Base-by-base conservation (phyloP, 495 filamentous ascomycete genomes). In the Neurospora discreta region DNA sequence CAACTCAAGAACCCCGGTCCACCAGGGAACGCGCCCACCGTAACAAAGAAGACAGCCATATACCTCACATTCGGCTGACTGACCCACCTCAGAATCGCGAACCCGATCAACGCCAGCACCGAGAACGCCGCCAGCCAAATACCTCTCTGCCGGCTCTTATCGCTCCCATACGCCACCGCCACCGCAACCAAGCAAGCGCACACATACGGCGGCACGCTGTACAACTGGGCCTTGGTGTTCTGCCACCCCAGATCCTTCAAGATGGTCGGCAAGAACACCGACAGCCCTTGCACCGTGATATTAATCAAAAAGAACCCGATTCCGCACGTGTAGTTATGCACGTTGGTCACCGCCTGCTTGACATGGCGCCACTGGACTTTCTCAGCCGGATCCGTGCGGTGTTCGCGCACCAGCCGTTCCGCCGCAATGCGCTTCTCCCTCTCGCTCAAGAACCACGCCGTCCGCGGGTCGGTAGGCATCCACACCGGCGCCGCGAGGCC, bases 111-210 rank as follows among this genome's bases (percentile, higher is more conserved):
- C n/a, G 82, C 84, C n/a, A 87, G 71, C 36, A 81, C 72, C 18
- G 83, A 77, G 72, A 85, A 86, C 0, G 71, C 40, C 7, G 83
- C 79, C 0, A 84, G 80, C 71, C 80, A 93, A 20, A 93, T 79
- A 0, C 92, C 93, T 38, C 90, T 85, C 77, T 87, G 84, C 38
- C 83, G 82, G 8, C 81, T 85, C 43, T 86, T 84, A 77, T 93
- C 90, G 40, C 86, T 87, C 71, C 83, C 69, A 71, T 82, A 89
- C 9, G 87, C 88, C n/a, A 88, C 79, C n/a, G 70, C 78, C 23
- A 91, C 82, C 13, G 89, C 87, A 6, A 89, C 80, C 9, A 87
- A 65, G 60, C 87, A 87, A 9, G 88, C 85, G 30, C 52, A 60
- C 23, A 83, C 83, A 60, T 88, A 88, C 2, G 85, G 85, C 18